Evolutionary conservation across 2,329 filamentous ascomycete genomes (phyloP), one percentile per base, ranked within the genome.

Genomic region (Trichoderma breve): DNA sequence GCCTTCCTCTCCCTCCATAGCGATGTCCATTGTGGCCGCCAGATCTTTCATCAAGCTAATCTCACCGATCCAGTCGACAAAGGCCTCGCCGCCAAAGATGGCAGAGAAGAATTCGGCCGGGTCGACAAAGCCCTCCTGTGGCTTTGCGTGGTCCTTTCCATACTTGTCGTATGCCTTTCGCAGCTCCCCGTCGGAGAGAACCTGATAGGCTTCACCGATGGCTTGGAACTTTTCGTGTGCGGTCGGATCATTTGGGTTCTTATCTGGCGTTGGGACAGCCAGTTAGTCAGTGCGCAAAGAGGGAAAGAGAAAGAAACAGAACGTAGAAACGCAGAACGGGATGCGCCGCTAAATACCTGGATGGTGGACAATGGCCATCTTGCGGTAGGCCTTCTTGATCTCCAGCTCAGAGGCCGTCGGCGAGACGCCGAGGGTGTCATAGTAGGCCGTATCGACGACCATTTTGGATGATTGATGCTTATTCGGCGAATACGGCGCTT

Each of bases 31-130:
- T 58, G 95, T 97, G 78, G 94, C 94, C 21, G 95, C 98, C 70
- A 99, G 87, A 79, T 99, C 96, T 85, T 98, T 98, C 93, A 99
- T 98, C 72, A 99, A 89, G 65, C 93, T 96, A 77, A 99, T 97
- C 86, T 99, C 96, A 76, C 96, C 96, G 79, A 99, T 98, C 87
- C 96, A 94, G 85, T 99, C 95, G 73, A 92, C 87, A 79, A 99
- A 99, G 14, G 95, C 94, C 77, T 98, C 95, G 73, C 96, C 96
- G 76, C 96, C 96, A 80, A 99, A 99, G 77, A 99, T 99, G 86
- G 95, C 97, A 78, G 93, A 93, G 84, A 99, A 99, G 88, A 99
- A 99, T 83, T 99, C 96, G 75, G 94, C 89, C 1, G 96, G 96
- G 81, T 99, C 96, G 86, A 93, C 93, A 81, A 99, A 99, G 74